Evolutionary conservation across 129 eudicot species (phyloP), one percentile per base, ranked within the genome.

Genomic region (Lactuca saligna): DNA sequence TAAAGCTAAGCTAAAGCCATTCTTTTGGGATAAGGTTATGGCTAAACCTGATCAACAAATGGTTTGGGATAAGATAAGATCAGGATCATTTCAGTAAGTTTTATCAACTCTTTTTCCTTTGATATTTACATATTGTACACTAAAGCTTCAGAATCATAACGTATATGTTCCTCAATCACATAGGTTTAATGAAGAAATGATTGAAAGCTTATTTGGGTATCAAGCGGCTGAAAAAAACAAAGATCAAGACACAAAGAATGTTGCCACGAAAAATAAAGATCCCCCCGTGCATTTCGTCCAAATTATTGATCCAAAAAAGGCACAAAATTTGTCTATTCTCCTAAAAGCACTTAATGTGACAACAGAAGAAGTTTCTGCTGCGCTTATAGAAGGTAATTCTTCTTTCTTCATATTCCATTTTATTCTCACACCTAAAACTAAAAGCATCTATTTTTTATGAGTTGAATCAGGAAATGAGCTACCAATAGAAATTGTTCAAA

Each of bases 161-260:
- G 50, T 14, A 17, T 54, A 15, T 54, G 14, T 35, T 35, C 33
- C 70, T 48, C 37, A 25, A 29, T 25, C 29, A 25, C 1, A 25
- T 72, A 85, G 90, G 84, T 81, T 85, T 69, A 82, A 85, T 65
- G 90, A 85, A 67, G 90, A 82, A 78, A 85, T 79, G 90, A 85
- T 85, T 61, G 90, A 85, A 63, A 63, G 79, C 51, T 75, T 85
- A 44, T 85, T 85, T 35, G 90, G 90, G 3, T 85, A 82, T 72
- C 77, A 67, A 58, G 74, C 82, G 46, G 67, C 80, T 7, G 90
- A 74, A 64, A 80, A 76, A 58, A 76, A 41, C 61, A 82, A 79
- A 53, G 65, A 58, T 62, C 79, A 54, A 37, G 65, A 34, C 17
- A 48, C 57, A 2, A 82, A 69, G 33, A 69, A 39, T 4, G 33